Base-by-base conservation (phyloP, 2,329 filamentous ascomycete genomes). In the Fonsecaea erecta region DNA sequence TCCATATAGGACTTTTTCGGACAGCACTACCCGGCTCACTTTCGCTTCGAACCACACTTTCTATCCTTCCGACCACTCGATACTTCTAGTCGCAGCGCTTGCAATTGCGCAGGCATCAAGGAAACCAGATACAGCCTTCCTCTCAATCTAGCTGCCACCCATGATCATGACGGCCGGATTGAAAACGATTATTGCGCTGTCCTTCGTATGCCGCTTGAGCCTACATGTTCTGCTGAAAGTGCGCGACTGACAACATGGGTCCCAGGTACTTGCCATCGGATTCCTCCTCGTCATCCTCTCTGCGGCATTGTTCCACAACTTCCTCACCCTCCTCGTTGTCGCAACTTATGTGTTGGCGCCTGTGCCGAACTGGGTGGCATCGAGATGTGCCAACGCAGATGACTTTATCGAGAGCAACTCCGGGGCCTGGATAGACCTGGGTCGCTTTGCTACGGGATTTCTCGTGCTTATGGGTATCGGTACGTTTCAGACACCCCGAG, bases 241-340 rank as follows among this genome's bases (percentile, higher is more conserved):
- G 11, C n/a, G n/a, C 12, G 32, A 30, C 61, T 71, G 34, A 71
- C 58, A 24, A 53, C n/a, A n/a, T n/a, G n/a, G 62, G 43, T 48
- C 58, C 52, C 69, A 91, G 89, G 84, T 99, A 77, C 92, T 99
- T 71, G 95, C 95, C 73, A 95, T 99, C 74, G 95, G 95, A 74
- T 99, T 99, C 83, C 91, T 99, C 74, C 92, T 99, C 72, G 95
- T 98, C 73, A 99, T 99, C 80, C 91, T 99, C 74, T 97, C 93
- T 69, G 96, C 93, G 77, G 95, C 95, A 57, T 88, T 99, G 72
- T 99, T 90, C 86, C 86, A 94, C 77, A 92, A 92, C 80, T 99
- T 96, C 86, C 92, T 95, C 74, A 93, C 95, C 62, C 88, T 99
- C 70, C 87, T 98, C 70, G 95, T 99, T 73, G 95, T 99, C 69